Evolutionary conservation across 306 rosid genomes (phyloP).

Genomic region (Medicago ruthenica): DNA sequence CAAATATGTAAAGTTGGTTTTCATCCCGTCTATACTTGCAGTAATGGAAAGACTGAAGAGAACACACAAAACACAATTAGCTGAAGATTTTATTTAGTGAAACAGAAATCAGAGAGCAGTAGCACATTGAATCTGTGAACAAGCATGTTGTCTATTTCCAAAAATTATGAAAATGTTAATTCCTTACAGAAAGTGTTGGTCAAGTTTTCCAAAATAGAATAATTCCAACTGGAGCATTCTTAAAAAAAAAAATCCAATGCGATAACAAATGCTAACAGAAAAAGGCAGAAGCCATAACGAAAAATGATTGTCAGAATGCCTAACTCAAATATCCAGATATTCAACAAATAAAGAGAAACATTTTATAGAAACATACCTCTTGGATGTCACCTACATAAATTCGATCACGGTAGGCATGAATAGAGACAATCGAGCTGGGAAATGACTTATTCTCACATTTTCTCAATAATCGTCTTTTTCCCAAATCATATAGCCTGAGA

Average conservation of each 20-base stretch:
- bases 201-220: no score
- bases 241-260: slow-evolving; percentile 6
- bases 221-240: no score
- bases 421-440: slow-evolving; percentile 80
- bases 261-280: slow-evolving; percentile 20
- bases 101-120: background rate
- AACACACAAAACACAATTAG: slow-evolving; percentile 41
- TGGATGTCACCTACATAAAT: slow-evolving; percentile 93
- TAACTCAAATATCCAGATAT: slow-evolving; percentile 1
- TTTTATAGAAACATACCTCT: slow-evolving; percentile 67
- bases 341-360: slow-evolving; percentile 18
- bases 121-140: slow-evolving; percentile 18
- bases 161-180: slow-evolving; percentile 9
- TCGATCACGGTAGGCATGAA: slow-evolving; percentile 90
- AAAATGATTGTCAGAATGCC: slow-evolving; percentile 10
- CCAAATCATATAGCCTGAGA: slow-evolving; percentile 92
- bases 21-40: slow-evolving; percentile 97
- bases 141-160: background rate
- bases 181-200: background rate
- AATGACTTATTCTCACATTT: slow-evolving; percentile 96
- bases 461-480: slow-evolving; percentile 80
- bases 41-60: slow-evolving; percentile 97
- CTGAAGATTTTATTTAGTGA: background rate
- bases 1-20: slow-evolving; percentile 91
- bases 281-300: slow-evolving; percentile 3